A percentile compares a stretch with the other conserved stretches of the same genome.
These are phyloP conservation scores for Skeletonema marinoi DNA, from an alignment of 108 stramenopile genomes.

Conservation along the genomic window DNA sequence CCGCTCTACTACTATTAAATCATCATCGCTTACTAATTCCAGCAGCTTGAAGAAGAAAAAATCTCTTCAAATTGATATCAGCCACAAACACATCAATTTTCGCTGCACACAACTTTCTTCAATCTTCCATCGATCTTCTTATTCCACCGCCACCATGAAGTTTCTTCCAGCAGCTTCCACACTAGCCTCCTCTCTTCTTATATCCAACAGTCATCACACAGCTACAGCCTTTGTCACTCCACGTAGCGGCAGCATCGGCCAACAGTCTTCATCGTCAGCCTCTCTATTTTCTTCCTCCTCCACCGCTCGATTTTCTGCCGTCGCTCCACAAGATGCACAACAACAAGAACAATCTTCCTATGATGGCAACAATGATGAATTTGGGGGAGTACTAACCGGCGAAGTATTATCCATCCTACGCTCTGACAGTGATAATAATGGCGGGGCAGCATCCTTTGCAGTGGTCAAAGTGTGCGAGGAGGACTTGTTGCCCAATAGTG, in stretches of 20 bases:
- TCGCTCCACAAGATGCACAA: neutral
- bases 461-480: conserved; percentile 25
- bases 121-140: neutral
- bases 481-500: neutral
- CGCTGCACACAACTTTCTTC: neutral
- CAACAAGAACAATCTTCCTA: neutral
- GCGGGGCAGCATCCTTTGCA: conserved; percentile 16
- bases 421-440: neutral
- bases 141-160: neutral
- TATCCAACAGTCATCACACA: neutral
- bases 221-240: neutral
- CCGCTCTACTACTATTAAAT: too few species aligned
- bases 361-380: neutral
- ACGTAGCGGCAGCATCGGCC: neutral
- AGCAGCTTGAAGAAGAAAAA: too few species aligned
- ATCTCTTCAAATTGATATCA: too few species aligned
- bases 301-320: neutral
- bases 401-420: neutral
- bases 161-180: neutral
- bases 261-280: neutral
- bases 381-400: neutral
- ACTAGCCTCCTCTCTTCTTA: neutral
- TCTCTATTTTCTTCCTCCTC: neutral
- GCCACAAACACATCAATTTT: too few species aligned
- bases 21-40: too few species aligned